Evolutionary conservation across 2,329 filamentous ascomycete species (phyloP).

Genomic region (Emmonsiellopsis sp.): DNA sequence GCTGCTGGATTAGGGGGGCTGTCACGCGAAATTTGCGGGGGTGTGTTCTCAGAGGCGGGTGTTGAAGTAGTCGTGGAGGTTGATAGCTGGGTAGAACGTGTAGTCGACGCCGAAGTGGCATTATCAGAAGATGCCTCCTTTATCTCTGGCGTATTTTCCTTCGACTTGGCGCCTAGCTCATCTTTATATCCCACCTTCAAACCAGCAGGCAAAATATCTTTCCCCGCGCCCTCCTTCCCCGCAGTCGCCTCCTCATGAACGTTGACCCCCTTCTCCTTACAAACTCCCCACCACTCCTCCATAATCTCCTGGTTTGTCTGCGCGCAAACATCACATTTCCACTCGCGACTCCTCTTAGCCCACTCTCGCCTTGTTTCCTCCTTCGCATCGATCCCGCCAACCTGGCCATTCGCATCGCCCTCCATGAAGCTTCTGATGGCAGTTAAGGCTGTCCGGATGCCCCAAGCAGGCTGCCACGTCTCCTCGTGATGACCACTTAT

Average conservation of each 20-base stretch:
- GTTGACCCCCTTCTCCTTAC: slow-evolving; percentile 34
- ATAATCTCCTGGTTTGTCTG: slow-evolving; percentile 65
- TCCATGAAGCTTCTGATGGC: slow-evolving; percentile 87
- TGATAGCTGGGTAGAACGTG: no score
- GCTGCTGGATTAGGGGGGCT: no score
- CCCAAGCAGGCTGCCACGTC: slow-evolving; percentile 98
- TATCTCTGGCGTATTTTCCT: no score
- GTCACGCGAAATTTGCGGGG: no score
- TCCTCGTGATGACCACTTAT: slow-evolving; percentile 96
- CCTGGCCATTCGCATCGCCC: slow-evolving; percentile 74
- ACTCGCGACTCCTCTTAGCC: slow-evolving; percentile 57
- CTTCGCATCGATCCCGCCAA: slow-evolving; percentile 76
- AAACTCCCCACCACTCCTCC: slow-evolving; percentile 55
- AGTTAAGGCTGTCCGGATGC: slow-evolving; percentile 76
- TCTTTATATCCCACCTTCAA: slow-evolving; percentile 63
- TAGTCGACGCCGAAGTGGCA: no score
- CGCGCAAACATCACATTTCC: slow-evolving; percentile 59
- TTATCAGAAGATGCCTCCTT: no score
- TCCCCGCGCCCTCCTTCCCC: slow-evolving; percentile 19
- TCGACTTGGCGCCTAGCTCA: slow-evolving; percentile 43
- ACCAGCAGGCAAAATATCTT: slow-evolving; percentile 25
- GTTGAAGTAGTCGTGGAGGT: no score
- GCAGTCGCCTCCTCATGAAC: slow-evolving; percentile 31
- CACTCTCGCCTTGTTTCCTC: slow-evolving; percentile 59
- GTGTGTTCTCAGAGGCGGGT: no score